Base-by-base conservation (phyloP, 495 filamentous ascomycete genomes). In the Filosporella fistucella region DNA sequence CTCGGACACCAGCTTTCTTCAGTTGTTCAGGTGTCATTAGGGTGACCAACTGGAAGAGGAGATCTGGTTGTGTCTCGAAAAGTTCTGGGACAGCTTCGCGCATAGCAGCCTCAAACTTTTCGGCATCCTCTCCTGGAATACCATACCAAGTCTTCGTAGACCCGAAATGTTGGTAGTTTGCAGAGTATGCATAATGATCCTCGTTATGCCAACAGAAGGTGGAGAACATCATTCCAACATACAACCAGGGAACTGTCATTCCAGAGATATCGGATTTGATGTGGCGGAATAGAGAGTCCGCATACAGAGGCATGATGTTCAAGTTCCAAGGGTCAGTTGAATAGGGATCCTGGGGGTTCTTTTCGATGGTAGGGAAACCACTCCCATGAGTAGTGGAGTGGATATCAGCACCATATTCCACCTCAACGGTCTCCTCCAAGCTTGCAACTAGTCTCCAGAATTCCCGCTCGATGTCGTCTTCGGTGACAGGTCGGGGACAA, bases 161-260 rank as follows among this genome's bases (percentile, higher is more conserved):
- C 29, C 93, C 93, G 60, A 99, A 96, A 59, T 99, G 93, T 57
- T 99, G 93, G 56, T 99, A 99, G 57, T 99, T 99, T 32, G 93
- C 86, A 16, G 93, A 99, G 63, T 99, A 99, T 0, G 93, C 82
- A 57, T 95, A 96, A 58, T 99, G 93, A 62, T 99, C 93, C 62
- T 99, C 93, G 51, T 95, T 95, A 61, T 99, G 93, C 93, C 93
- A 99, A 65, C 93, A 99, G 62, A 99, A 99, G 3, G 91, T 96
- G 2, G 93, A 97, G 65, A 99, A 99, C 57, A 90, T 94, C 93
- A 99, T 99, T 49, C 93, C 93, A n/a, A 99, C 94, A 62, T 99
- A 99, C 5, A 97, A 81, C 93, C 93, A 99, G 13, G 93, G 93
- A 5, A 99, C 91, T 1, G 93, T 99, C 93, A 99, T 99, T 26